phyloP scores from a whole-genome alignment of 2,329 filamentous ascomycete genomes.

The Cercospora berteroae region DNA sequence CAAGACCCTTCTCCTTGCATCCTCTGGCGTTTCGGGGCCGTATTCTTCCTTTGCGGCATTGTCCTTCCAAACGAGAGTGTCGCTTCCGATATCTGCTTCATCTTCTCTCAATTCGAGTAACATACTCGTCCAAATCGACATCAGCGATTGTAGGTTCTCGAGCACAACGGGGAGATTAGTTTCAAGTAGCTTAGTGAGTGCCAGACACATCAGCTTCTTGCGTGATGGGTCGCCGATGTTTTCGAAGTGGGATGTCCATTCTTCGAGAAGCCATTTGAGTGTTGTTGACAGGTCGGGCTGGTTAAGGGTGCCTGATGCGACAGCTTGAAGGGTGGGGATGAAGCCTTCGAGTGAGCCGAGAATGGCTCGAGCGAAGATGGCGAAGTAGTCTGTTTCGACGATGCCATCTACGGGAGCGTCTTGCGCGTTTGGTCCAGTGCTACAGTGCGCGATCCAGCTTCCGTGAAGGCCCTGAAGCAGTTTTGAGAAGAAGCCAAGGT shows the following conservation, averaged over 20 bases:
- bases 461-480: constrained; percentile 48
- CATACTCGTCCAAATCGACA: constrained; percentile 72
- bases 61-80: constrained; percentile 44
- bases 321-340: constrained; percentile 51
- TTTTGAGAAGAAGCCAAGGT: constrained; percentile 56
- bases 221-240: constrained; percentile 63
- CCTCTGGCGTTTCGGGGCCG: constrained; percentile 45
- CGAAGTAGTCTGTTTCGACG: constrained; percentile 81
- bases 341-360: constrained; percentile 71
- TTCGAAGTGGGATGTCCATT: constrained; percentile 68
- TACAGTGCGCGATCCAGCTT: constrained; percentile 68
- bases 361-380: constrained; percentile 74
- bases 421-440: constrained; percentile 74
- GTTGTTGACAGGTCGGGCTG: constrained; percentile 35
- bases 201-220: constrained; percentile 71
- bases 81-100: constrained; percentile 30
- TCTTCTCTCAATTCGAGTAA: constrained; percentile 63
- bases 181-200: constrained; percentile 69
- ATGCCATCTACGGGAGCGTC: constrained; percentile 68
- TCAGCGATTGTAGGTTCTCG: constrained; percentile 63
- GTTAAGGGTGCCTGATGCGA: constrained; percentile 18
- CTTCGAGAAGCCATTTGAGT: constrained; percentile 52
- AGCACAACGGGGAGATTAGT: constrained; percentile 52
- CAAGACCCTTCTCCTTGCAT: constrained; percentile 50
- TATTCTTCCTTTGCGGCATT: constrained; percentile 13